Conservation (phyloP, 768 basidiomycete species). For the Leccinellum luteum region DNA sequence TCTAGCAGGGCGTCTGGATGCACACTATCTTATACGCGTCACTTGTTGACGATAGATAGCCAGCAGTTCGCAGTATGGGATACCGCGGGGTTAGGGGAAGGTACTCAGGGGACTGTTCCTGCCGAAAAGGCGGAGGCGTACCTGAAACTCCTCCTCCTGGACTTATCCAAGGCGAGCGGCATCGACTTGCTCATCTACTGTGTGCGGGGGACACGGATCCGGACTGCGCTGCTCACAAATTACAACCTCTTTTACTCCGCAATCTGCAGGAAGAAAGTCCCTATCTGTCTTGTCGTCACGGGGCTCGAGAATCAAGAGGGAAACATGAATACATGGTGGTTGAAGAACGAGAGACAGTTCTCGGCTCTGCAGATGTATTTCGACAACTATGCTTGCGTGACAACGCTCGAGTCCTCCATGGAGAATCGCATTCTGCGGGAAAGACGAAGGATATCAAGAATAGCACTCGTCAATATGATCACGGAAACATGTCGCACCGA, state of each 20-base stretch:
- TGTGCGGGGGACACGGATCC: slow-evolving; percentile 23
- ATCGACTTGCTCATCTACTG: slow-evolving; percentile 29
- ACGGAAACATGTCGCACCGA: slow-evolving; percentile 15
- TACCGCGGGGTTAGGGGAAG: slow-evolving; percentile 27
- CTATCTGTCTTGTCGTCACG: slow-evolving; percentile 37
- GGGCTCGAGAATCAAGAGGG: slow-evolving; percentile 36
- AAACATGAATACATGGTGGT: slow-evolving; percentile 33
- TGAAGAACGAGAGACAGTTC: slow-evolving; percentile 26
- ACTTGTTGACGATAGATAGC: slow-evolving; percentile 7
- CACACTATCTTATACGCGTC: slow-evolving; percentile 8
- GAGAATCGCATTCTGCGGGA: slow-evolving; percentile 8
- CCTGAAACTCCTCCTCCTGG: slow-evolving; percentile 28
- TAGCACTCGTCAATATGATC: slow-evolving; percentile 19
- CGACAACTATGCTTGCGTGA: slow-evolving; percentile 38
- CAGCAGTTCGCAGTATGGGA: slow-evolving; percentile 23
- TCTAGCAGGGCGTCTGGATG: slow-evolving; percentile 24
- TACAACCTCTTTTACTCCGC: slow-evolving; percentile 39
- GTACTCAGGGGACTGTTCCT: slow-evolving; percentile 18
- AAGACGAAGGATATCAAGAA: slow-evolving; percentile 23
- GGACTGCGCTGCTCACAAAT: slow-evolving; percentile 27
- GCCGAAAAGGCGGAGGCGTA: slow-evolving; percentile 25
- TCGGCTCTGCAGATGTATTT: slow-evolving; percentile 32
- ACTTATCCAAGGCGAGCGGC: slow-evolving; percentile 9
- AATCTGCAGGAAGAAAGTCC: slow-evolving; percentile 39
- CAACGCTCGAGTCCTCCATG: slow-evolving; percentile 23